Evolutionary conservation across 495 filamentous ascomycete genomes (phyloP), one percentile per base, ranked within the genome.

Genomic region (Trichoderma orchidacearum): DNA sequence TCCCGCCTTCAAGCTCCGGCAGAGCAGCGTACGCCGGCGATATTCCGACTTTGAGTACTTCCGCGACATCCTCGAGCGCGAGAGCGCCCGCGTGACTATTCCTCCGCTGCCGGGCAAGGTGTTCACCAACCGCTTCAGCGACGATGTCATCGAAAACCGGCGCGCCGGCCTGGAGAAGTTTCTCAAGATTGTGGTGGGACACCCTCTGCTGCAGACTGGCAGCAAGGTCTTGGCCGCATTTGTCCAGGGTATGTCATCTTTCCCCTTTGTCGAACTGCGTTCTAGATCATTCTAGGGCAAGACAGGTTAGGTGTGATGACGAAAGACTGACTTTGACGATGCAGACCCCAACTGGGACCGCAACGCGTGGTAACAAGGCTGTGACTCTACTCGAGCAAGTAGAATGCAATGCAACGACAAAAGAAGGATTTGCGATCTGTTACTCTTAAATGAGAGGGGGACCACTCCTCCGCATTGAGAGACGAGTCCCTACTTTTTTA

Each of bases 41-140:
- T 98, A 98, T 73, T 90, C 85, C 57, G 93, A 98, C 70, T 98
- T 98, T 63, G 93, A 98, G 74, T 90, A 93, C 75, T 98, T 98
- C 74, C 90, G 93, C 63, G 93, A 98, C 68, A 95, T 97, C 56
- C 80, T 98, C 53, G 93, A 98, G 78, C 85, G 94, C 56, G 93
- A 98, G 74, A 85, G 80, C 63, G 91, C 91, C 34, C 78, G 94
- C 55, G 93, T 98, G 51, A 95, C 89, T 29, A 98, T 97, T 66
- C 93, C 93, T 4, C 93, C 93, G 25, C 75, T 98, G 53, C 93
- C 93, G 0, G 93, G 93, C 27, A 98, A 97, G 73, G 93, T 98
- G 30, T 95, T 97, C 64, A 96, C 92, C 27, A 97, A 97, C 69
- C 87, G 93, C 15, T 98, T 98, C 74, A 92, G 87, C 59, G 93